Conservation (phyloP, 192 early-diverging fungal species). For the Allomyces javanicus region DNA sequence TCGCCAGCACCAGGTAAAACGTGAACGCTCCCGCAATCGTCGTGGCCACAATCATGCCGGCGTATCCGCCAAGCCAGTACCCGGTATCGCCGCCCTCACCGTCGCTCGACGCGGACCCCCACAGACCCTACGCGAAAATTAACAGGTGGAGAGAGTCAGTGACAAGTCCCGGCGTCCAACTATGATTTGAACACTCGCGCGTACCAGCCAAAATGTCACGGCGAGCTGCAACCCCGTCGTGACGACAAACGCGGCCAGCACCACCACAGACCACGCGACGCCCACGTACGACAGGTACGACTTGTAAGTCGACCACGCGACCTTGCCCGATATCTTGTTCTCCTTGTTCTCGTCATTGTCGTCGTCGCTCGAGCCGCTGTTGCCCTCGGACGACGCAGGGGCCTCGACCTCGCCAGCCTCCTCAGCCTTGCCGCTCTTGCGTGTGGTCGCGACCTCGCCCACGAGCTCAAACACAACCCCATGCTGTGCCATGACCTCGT, state of each 20-base stretch:
- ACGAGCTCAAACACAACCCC: slow-evolving; percentile 17
- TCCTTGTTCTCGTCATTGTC: slow-evolving; percentile 4
- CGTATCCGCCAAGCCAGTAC: slow-evolving; percentile 43
- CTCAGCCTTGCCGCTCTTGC: neutral
- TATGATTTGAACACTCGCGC: too few species aligned
- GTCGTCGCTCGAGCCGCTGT: slow-evolving; percentile 1
- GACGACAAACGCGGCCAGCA: too few species aligned
- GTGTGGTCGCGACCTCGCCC: slow-evolving; percentile 6
- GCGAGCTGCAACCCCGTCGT: neutral
- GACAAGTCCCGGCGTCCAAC: too few species aligned
- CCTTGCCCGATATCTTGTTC: slow-evolving; percentile 1
- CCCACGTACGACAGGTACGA: neutral
- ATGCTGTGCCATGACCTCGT: slow-evolving; percentile 5
- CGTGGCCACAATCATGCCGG: slow-evolving; percentile 26
- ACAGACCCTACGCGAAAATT: neutral
- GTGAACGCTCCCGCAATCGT: slow-evolving; percentile 16
- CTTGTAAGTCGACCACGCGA: neutral
- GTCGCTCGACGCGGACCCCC: neutral
- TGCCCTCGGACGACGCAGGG: neutral
- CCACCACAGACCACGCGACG: neutral
- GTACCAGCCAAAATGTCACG: neutral
- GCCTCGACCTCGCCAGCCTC: neutral
- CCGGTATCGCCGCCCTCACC: slow-evolving; percentile 13
- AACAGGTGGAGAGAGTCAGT: neutral
- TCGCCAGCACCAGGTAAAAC: slow-evolving; percentile 19